These are phyloP conservation scores for Pseudopithomyces chartarum DNA, from an alignment of 2,329 filamentous ascomycete genomes.

Conservation along the genomic window DNA sequence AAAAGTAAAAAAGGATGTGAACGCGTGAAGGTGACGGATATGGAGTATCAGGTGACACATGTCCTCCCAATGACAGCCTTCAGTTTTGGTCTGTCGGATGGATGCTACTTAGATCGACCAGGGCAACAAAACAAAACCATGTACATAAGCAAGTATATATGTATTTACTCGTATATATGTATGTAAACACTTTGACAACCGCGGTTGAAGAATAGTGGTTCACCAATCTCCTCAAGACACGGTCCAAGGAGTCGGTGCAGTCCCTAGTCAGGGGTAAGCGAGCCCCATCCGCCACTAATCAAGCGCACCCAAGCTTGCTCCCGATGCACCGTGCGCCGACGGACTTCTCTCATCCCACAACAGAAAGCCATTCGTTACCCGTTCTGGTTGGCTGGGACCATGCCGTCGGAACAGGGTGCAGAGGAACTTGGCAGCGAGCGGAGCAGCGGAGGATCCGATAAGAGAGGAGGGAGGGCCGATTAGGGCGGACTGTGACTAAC, in stretches of 20 bases:
- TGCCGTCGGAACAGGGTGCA: background rate
- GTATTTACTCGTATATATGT: no score
- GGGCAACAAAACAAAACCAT: no score
- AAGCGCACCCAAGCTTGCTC: background rate
- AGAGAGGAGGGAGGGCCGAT: background rate
- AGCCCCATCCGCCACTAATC: background rate
- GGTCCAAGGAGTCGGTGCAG: background rate
- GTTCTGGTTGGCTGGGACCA: background rate
- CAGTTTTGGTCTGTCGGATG: no score
- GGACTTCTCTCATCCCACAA: background rate
- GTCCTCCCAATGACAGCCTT: no score
- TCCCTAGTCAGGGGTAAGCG: slow-evolving; percentile 1
- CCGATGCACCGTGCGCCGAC: background rate
- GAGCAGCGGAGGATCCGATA: slow-evolving; percentile 5
- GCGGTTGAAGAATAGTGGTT: no score
- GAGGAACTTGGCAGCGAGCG: slow-evolving; percentile 1
- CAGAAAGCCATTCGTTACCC: background rate
- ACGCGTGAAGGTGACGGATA: no score
- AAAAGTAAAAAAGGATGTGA: no score
- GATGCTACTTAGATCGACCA: no score
- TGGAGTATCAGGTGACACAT: no score
- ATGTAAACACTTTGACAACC: no score
- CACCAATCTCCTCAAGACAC: background rate
- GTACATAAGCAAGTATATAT: no score
- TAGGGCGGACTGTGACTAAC: slow-evolving; percentile 4